These are phyloP conservation scores for Mycena capillaripes DNA, from an alignment of 768 basidiomycete species.

Conservation along the genomic window DNA sequence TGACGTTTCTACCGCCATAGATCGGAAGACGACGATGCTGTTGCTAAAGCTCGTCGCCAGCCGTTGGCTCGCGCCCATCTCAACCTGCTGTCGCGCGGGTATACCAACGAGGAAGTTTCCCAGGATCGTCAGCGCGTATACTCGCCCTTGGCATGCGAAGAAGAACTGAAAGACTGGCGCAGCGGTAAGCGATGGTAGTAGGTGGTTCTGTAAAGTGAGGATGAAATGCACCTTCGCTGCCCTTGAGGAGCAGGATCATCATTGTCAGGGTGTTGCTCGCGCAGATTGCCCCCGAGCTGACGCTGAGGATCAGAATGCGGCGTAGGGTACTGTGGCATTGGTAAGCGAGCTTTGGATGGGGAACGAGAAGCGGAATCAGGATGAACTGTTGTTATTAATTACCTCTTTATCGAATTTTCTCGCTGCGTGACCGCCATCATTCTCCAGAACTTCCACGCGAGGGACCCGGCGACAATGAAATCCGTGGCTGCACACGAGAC, in stretches of 20 bases:
- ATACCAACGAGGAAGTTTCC: conserved; percentile 21
- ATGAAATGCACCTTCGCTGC: background rate
- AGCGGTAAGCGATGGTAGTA: background rate
- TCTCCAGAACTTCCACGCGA: conserved; percentile 6
- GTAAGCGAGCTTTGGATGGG: too few relatives aligned
- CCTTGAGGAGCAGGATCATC: conserved; percentile 18
- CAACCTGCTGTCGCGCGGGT: background rate
- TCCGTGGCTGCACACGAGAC: conserved; percentile 14
- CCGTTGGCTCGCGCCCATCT: background rate
- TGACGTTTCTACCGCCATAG: background rate
- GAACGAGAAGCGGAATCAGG: background rate
- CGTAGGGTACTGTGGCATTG: background rate
- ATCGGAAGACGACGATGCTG: background rate
- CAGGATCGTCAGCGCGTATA: conserved; percentile 20
- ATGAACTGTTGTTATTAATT: background rate
- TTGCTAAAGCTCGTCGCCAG: background rate
- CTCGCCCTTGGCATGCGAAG: conserved; percentile 14
- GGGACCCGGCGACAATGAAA: background rate
- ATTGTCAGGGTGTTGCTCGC: conserved; percentile 8
- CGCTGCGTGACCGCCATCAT: background rate
- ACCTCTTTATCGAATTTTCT: background rate
- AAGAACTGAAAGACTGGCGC: conserved; percentile 13
- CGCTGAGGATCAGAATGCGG: conserved; percentile 3
- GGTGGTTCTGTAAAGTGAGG: too few relatives aligned
- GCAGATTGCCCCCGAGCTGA: conserved; percentile 14